Conservation (phyloP, 1,284 basidiomycete genomes). For the Ustanciosporium gigantosporum region DNA sequence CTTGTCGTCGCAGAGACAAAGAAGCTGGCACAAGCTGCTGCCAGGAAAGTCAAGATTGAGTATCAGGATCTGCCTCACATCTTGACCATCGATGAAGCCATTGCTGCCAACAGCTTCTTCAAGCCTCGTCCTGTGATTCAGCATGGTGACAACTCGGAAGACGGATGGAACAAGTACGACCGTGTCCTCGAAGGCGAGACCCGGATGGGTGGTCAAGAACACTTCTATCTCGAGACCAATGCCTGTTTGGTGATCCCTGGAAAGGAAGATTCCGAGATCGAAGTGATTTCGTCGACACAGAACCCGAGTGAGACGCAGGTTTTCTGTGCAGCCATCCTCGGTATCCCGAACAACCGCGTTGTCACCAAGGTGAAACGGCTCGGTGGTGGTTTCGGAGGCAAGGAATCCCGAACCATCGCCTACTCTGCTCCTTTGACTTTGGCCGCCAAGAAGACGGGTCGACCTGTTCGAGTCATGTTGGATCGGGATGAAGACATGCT, state of each 20-base stretch:
- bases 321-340: constrained; percentile 58
- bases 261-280: constrained; percentile 61
- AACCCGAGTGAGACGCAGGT: constrained; percentile 61
- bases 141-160: constrained; percentile 40
- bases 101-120: constrained; percentile 48
- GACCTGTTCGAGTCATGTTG: constrained; percentile 60
- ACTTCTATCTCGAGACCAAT: constrained; percentile 60
- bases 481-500: constrained; percentile 62
- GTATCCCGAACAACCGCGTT: constrained; percentile 60
- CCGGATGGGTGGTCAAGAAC: constrained; percentile 59
- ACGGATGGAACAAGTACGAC: constrained; percentile 41
- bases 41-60: constrained; percentile 56
- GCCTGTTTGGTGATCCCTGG: constrained; percentile 59
- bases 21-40: constrained; percentile 60
- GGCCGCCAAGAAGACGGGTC: constrained; percentile 56
- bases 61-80: constrained; percentile 61
- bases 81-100: constrained; percentile 61
- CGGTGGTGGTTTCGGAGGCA: constrained; percentile 62
- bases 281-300: constrained; percentile 60
- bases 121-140: constrained; percentile 43
- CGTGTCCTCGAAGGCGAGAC: constrained; percentile 55
- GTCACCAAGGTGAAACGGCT: constrained; percentile 57
- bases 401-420: constrained; percentile 52
- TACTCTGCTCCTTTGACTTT: constrained; percentile 49
- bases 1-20: constrained; percentile 59